phyloP scores from a whole-genome alignment of 202 grass and related monocot genomes.

The Hordeum pubiflorum region DNA sequence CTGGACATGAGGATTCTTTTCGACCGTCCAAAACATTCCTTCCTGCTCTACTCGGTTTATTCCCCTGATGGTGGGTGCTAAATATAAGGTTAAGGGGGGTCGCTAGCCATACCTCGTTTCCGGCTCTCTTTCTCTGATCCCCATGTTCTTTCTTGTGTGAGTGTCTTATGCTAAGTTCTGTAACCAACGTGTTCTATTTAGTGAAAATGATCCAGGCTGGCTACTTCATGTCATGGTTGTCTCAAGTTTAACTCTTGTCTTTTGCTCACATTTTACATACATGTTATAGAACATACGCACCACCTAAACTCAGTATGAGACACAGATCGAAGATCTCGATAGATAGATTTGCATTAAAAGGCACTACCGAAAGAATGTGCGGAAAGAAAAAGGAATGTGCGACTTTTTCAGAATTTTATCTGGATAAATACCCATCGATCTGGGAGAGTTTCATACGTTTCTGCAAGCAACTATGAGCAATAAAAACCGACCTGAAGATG shows the following conservation, averaged over 20 bases:
- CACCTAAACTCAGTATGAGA: not conserved
- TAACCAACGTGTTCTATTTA: no score
- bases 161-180: not conserved
- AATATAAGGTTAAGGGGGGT: not conserved
- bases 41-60: not conserved
- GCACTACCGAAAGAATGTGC: not conserved
- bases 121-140: not conserved
- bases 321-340: not conserved
- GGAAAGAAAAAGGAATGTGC: not conserved
- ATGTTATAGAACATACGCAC: not conserved
- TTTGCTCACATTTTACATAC: not conserved
- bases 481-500: not conserved
- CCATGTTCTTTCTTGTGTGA: not conserved
- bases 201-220: not conserved
- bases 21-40: not conserved
- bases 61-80: not conserved
- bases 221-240: not conserved
- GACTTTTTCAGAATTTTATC: conserved; percentile 7
- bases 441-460: conserved; percentile 34
- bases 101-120: not conserved
- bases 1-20: no score
- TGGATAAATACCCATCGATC: conserved; percentile 11
- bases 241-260: not conserved
- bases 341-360: not conserved
- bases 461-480: not conserved